Evolutionary conservation across 108 stramenopile species (phyloP).

Genomic region (Stephanodiscus minutulus): DNA sequence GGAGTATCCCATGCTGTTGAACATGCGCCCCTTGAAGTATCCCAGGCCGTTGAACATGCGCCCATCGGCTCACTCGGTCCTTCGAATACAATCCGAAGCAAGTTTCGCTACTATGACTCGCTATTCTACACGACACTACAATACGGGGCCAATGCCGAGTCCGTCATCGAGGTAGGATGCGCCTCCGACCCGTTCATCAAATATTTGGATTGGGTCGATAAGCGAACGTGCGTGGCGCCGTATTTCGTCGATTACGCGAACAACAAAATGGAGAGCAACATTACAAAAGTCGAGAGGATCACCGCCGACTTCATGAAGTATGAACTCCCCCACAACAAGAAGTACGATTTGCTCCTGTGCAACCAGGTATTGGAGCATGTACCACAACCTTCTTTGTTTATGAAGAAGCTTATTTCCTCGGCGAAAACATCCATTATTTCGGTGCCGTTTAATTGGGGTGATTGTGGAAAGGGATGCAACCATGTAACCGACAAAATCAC

Average conservation of each 20-base stretch:
- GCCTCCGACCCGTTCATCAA: slow-evolving; percentile 32
- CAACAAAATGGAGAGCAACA: background rate
- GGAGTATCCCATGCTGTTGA: background rate
- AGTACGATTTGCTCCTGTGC: slow-evolving; percentile 35
- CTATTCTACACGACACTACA: slow-evolving; percentile 32
- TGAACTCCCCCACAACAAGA: slow-evolving; percentile 21
- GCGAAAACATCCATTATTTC: slow-evolving; percentile 37
- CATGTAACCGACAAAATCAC: slow-evolving; percentile 21
- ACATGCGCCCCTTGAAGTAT: background rate
- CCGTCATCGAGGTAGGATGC: slow-evolving; percentile 37
- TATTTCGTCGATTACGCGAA: slow-evolving; percentile 38
- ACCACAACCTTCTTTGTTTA: slow-evolving; percentile 29
- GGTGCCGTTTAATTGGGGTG: slow-evolving; percentile 27
- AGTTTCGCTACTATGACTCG: slow-evolving; percentile 28
- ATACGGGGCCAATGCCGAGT: slow-evolving; percentile 25
- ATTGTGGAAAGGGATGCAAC: slow-evolving; percentile 31
- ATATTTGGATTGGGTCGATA: slow-evolving; percentile 30
- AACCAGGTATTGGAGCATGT: slow-evolving; percentile 40
- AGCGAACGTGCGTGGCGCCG: slow-evolving; percentile 36
- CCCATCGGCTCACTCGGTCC: slow-evolving; percentile 27
- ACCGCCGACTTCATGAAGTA: slow-evolving; percentile 43
- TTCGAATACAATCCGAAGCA: background rate
- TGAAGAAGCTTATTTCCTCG: slow-evolving; percentile 33
- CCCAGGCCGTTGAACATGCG: background rate
- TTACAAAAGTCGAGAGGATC: slow-evolving; percentile 14